Evolutionary conservation across 139 green algal genomes (phyloP), one percentile per base, ranked within the genome.

Genomic region (Chlorella sp.): DNA sequence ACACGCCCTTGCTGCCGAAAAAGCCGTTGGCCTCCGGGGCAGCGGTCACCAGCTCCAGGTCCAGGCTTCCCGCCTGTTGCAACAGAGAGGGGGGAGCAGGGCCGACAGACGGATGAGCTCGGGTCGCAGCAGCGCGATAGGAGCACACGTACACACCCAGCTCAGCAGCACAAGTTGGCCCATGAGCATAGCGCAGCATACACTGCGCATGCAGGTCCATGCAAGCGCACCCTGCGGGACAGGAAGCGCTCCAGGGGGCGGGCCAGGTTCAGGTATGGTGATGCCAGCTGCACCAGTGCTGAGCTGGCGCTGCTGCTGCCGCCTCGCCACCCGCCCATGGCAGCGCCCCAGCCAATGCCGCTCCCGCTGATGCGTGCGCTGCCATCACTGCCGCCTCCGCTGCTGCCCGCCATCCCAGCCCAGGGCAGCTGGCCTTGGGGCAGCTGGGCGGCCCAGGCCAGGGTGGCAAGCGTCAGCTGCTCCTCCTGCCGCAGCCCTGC

Each of bases 261-360:
- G 1, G 88, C 80, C 24, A 92, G 84, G 60, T 93, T 93, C 32
- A 93, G 84, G 87, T 94, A 93, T 8, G 90, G 88, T 7, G 70
- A 89, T 5, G 84, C 74, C 30, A 93, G 40, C 44, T 77, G 62
- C 56, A 94, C 69, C n/a, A 75, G 67, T 30, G 41, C 54, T 22
- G 48, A 81, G 19, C 58, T 44, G 34, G 60, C 26, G 54, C 43
- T 40, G 40, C 32, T 40, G 81, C 54, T 46, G 13, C 8, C 3
- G 24, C 40, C 40, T 1, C 40, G 17, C 68, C 68, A 44, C 17
- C 34, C 36, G 75, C 3, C 40, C 11, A 60, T 60, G 51, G 51
- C 51, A 60, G 11, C 14, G 51, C 51, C 51, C 51, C 51, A 60
- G 16, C 9, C 51, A 30, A 51, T 26, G 74, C n/a, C 48, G 16